Evolutionary conservation across 768 basidiomycete species (phyloP), one percentile per base, ranked within the genome.

Genomic region (Mycena vulgaris): DNA sequence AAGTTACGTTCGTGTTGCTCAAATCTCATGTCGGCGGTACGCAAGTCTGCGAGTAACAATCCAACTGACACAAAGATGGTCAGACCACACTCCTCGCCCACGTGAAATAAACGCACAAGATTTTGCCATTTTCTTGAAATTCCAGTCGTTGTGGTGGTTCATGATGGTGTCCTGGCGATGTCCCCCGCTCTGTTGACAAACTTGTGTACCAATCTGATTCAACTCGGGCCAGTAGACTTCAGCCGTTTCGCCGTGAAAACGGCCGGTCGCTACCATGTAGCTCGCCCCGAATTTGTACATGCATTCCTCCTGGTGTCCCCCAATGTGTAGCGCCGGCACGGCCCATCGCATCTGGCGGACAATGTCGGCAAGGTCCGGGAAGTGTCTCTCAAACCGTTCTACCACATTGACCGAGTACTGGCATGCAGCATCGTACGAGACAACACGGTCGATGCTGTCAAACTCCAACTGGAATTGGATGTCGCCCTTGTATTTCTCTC

Each of bases 301-400:
- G 57, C 57, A 39, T 39, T 39, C 39, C 39, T 39, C 39, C 39
- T n/a, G 45, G 14, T 77, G 76, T 4, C 73, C 75, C 39, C 66
- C 37, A 16, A 77, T 27, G 52, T 77, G 76, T 40, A 72, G 53
- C 30, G 72, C 72, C 5, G 70, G 75, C 35, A 77, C 53, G 0
- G 63, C 51, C 16, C 59, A 51, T 5, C 53, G 57, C n/a, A 76
- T 70, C 25, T 57, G 31, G 11, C 42, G 30, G 3, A 74, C 31
- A 5, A 73, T 17, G 5, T 62, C 30, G 7, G 33, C 60, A 14
- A 68, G 49, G 21, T 61, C 48, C 0, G 48, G 65, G 17, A 21
- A 30, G 3, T 28, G 10, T 2, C 35, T 39, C 30, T 17, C 31
- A 27, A 73, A 68, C n/a, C 74, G 30, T 6, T 53, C 47, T 3